These are phyloP conservation scores for Fusarium robinianum DNA, from an alignment of 2,329 filamentous ascomycete species.

Conservation along the genomic window DNA sequence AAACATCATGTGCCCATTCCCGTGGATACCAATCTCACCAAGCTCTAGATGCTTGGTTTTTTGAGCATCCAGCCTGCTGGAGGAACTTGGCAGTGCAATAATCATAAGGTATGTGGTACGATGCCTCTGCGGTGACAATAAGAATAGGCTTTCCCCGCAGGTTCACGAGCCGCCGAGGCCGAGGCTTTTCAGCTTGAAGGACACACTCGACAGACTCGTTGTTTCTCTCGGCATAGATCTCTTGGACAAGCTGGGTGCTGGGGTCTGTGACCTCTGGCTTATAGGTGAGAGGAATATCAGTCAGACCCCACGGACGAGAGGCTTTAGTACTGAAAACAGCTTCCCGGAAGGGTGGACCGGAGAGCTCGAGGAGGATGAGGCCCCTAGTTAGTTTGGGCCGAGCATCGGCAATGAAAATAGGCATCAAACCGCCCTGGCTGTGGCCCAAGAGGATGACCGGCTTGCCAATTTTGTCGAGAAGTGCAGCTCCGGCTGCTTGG, in stretches of 20 bases:
- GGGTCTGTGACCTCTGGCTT: conserved; percentile 42
- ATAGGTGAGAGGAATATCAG: conserved; percentile 55
- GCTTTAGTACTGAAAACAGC: conserved; percentile 43
- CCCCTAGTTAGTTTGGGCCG: conserved; percentile 47
- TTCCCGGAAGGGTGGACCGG: conserved; percentile 53
- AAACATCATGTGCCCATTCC: conserved; percentile 34
- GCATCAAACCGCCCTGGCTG: conserved; percentile 50
- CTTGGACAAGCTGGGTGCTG: conserved; percentile 17
- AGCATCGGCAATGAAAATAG: conserved; percentile 35
- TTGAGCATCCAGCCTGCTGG: conserved; percentile 27
- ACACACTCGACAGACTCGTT: conserved; percentile 22
- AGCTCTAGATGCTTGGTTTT: conserved; percentile 29
- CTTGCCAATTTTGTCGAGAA: conserved; percentile 49
- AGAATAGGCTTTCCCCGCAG: conserved; percentile 39
- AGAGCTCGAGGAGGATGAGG: conserved; percentile 52
- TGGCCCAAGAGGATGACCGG: conserved; percentile 50
- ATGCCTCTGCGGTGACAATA: conserved; percentile 26
- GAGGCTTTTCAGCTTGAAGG: conserved; percentile 17
- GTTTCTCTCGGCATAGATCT: conserved; percentile 5
- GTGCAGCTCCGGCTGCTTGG: conserved; percentile 41
- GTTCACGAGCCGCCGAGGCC: conserved; percentile 37
- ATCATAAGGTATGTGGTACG: conserved; percentile 29
- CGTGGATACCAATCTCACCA: conserved; percentile 24
- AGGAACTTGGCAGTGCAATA: conserved; percentile 30
- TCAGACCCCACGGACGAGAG: conserved; percentile 50